phyloP scores from a whole-genome alignment of 192 early-diverging fungal genomes.

The Rhizophagus prolifer region DNA sequence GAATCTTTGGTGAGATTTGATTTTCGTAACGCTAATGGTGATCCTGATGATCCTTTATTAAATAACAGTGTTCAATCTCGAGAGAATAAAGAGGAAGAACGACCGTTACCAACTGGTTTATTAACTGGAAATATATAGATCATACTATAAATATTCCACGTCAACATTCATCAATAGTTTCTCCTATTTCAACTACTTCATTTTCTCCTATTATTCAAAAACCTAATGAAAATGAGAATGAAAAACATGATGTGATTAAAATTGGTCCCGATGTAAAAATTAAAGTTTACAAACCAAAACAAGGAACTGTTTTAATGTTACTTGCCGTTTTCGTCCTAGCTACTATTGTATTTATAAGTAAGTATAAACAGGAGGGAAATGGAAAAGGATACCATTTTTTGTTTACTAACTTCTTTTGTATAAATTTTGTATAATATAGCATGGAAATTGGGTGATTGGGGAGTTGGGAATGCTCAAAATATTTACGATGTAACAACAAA shows the following conservation, averaged over 20 bases:
- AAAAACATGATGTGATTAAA: not conserved
- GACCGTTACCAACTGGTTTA: not conserved
- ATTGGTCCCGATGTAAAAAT: not conserved
- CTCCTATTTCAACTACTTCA: not conserved
- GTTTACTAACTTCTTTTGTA: not conserved
- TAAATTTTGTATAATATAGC: not conserved
- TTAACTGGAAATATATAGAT: not conserved
- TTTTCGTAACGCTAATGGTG: not conserved
- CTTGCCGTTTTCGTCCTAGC: not conserved
- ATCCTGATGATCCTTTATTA: conserved; percentile 5
- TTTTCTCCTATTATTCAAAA: not conserved
- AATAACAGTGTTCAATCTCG: not conserved
- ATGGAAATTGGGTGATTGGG: not conserved
- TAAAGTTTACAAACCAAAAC: not conserved
- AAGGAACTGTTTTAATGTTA: not conserved
- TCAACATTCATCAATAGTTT: not conserved
- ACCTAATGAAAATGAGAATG: not conserved
- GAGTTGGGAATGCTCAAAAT: not conserved
- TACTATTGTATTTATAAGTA: not conserved
- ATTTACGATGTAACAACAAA: not conserved
- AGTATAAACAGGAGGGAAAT: not conserved
- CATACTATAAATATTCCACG: not conserved
- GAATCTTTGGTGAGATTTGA: not conserved
- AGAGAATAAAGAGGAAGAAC: not conserved
- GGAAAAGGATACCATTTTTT: not conserved